phyloP scores from a whole-genome alignment of 23 red algal species.

The Cyanidioschyzon merolae region DNA sequence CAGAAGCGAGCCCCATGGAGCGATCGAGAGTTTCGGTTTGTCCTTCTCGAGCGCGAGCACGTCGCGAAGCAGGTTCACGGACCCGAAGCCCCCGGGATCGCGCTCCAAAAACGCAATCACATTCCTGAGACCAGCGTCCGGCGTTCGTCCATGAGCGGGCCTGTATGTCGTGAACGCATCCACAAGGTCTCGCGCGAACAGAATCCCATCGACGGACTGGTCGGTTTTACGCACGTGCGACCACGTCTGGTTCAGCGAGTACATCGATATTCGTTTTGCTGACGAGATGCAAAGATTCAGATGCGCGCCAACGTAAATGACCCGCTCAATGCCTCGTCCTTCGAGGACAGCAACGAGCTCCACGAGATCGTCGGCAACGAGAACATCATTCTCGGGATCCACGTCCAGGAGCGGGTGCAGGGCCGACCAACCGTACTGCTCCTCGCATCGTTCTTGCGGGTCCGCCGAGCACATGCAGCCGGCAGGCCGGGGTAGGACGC shows the following conservation, averaged over 20 bases:
- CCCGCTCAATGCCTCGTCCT: not conserved
- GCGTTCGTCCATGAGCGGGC: not conserved
- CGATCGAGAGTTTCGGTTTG: not conserved
- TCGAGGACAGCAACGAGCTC: slow-evolving; percentile 5
- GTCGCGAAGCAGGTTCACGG: not conserved
- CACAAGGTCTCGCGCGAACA: not conserved
- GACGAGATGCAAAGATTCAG: not conserved
- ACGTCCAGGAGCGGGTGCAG: not conserved
- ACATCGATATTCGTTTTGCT: slow-evolving; percentile 5
- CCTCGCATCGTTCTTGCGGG: not conserved
- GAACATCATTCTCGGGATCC: not conserved
- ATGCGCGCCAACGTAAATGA: slow-evolving; percentile 1
- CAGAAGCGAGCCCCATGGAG: slow-evolving; percentile 3
- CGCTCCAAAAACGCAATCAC: slow-evolving; percentile 1
- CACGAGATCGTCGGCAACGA: slow-evolving; percentile 3
- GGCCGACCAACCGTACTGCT: slow-evolving; percentile 7
- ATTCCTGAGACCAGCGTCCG: not conserved
- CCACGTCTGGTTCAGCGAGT: not conserved
- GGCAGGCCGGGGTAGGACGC: not conserved
- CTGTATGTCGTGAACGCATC: slow-evolving; percentile 7
- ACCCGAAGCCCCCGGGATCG: slow-evolving; percentile 1
- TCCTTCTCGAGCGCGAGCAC: not conserved
- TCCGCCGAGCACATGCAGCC: slow-evolving; percentile 14
- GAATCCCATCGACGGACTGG: not conserved
- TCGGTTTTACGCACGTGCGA: not conserved